These are phyloP conservation scores for Botryotinia globosa DNA, from an alignment of 2,329 filamentous ascomycete species.

Conservation along the genomic window DNA sequence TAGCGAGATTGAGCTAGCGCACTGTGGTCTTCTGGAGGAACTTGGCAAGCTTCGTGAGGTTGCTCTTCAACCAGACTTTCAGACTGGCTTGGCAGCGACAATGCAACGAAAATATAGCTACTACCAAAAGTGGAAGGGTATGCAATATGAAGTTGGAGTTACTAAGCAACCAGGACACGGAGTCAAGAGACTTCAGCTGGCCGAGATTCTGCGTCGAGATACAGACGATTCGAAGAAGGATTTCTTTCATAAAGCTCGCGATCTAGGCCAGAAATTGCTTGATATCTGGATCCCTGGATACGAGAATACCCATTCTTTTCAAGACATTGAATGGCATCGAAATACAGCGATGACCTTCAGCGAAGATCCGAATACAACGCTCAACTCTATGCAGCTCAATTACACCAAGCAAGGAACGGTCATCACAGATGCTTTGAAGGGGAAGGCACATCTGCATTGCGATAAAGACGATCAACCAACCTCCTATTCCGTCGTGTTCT, in stretches of 20 bases:
- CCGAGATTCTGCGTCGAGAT: not conserved
- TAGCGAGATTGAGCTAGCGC: not conserved
- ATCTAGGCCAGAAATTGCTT: not conserved
- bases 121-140: not conserved
- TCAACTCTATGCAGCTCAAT: not conserved
- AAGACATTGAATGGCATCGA: not conserved
- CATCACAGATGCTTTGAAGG: not conserved
- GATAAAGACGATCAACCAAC: constrained; percentile 1
- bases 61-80: not conserved
- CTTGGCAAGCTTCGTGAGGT: not conserved
- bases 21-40: not conserved
- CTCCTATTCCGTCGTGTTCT: constrained; percentile 5
- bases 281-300: constrained; percentile 2
- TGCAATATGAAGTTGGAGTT: not conserved
- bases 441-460: not conserved
- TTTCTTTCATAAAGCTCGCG: not conserved
- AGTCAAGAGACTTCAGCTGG: not conserved
- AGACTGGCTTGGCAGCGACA: not conserved
- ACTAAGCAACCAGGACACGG: not conserved
- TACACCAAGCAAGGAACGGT: not conserved
- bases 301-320: not conserved
- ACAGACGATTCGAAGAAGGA: not conserved
- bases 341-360: not conserved
- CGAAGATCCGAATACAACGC: not conserved
- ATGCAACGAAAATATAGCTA: not conserved